These are phyloP conservation scores for Chloris gayana DNA, from an alignment of 176 grass and related monocot genomes.

Conservation along the genomic window DNA sequence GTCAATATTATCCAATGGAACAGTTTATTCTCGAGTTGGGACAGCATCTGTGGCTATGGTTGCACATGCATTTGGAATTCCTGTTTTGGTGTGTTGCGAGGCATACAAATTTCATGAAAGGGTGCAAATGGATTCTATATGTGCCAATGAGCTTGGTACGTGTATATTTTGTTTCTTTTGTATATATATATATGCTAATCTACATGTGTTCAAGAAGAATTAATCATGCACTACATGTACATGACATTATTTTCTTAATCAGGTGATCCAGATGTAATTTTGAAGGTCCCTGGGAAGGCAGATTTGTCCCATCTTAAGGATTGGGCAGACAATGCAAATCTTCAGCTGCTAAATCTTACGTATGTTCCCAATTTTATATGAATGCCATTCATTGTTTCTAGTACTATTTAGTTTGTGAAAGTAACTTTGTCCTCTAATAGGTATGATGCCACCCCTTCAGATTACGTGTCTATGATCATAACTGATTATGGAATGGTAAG, in stretches of 20 bases:
- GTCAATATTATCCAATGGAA: conserved; percentile 85
- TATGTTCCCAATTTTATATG: conserved; percentile 44
- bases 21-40: conserved; percentile 91
- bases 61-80: conserved; percentile 81
- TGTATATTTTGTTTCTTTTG: neutral
- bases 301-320: conserved; percentile 70
- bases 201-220: no score
- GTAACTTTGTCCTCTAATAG: conserved; percentile 61
- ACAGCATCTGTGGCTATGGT: conserved; percentile 96
- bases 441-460: conserved; percentile 91
- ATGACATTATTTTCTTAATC: conserved; percentile 30
- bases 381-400: conserved; percentile 8
- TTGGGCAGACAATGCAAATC: conserved; percentile 77
- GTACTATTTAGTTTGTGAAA: neutral
- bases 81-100: conserved; percentile 90
- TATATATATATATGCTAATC: neutral
- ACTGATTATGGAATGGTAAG: conserved; percentile 98
- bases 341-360: conserved; percentile 92
- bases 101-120: conserved; percentile 97
- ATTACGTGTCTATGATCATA: conserved; percentile 94
- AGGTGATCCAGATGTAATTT: conserved; percentile 94
- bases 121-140: conserved; percentile 98
- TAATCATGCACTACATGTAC: conserved; percentile 21
- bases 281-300: conserved; percentile 62
- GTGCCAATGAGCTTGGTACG: conserved; percentile 85